Conservation (phyloP, 441 rosid genomes). For the Adansonia grandidieri region DNA sequence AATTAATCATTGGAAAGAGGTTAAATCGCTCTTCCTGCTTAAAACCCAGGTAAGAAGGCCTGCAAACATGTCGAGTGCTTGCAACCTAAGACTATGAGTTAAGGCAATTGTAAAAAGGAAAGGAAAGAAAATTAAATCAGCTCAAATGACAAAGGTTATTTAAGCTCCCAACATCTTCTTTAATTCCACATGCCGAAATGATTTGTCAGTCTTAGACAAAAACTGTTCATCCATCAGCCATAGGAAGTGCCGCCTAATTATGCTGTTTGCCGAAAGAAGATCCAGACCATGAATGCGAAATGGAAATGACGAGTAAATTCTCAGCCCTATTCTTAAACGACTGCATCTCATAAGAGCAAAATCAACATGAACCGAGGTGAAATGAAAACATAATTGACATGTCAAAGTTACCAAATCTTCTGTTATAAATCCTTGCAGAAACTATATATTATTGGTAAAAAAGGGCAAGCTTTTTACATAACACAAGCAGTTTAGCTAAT, state of each 20-base stretch:
- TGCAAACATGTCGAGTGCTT: background rate
- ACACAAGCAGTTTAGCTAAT: background rate
- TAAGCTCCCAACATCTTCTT: background rate
- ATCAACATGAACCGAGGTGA: no score
- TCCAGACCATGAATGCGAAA: background rate
- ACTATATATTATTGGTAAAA: background rate
- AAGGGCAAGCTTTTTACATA: background rate
- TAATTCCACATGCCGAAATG: background rate
- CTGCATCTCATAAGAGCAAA: no score
- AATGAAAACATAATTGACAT: background rate
- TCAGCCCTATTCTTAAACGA: no score
- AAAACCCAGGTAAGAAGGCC: background rate
- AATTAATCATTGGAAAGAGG: background rate
- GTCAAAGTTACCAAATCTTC: slow-evolving; percentile 4
- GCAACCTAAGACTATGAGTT: background rate
- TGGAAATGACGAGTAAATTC: background rate
- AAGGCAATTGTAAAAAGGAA: background rate
- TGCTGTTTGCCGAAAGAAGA: slow-evolving; percentile 12
- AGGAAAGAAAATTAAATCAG: background rate
- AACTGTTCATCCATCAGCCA: background rate
- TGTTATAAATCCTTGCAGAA: background rate
- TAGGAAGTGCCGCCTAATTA: background rate
- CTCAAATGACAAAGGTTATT: background rate
- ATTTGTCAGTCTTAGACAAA: background rate
- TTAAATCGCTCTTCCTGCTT: background rate